Evolutionary conservation across 2,329 filamentous ascomycete genomes (phyloP), one percentile per base, ranked within the genome.

Genomic region (Ciborinia camelliae): DNA sequence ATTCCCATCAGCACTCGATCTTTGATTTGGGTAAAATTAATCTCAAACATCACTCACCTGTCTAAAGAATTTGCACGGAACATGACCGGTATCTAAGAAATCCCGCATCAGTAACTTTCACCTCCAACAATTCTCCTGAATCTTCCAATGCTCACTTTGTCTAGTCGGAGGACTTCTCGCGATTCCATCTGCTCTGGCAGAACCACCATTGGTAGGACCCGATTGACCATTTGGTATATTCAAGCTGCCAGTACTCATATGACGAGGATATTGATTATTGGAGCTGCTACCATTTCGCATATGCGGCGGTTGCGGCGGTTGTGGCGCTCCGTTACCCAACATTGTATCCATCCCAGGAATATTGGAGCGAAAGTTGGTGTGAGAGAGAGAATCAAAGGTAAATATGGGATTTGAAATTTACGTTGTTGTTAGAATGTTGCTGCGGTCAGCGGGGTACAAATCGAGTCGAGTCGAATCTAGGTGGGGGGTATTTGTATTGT

Each of bases 21-120:
- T 54, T 14, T 20, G n/a, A n/a, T 23, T 10, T 14, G 8, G 8
- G 4, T 6, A 50, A 4, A 48, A 7, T 3, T 12, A 18, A 35
- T 26, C 30, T 58, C 15, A 28, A 43, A 26, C 28, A 48, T 18
- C 18, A 61, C 55, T 60, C 47, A 61, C 62, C 30, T 65, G 63
- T 62, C 45, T 62, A 52, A 62, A 65, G 50, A 65, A 65, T 55
- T 65, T 65, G 51, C 63, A 65, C 23, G 63, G 63, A 35, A 65
- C 63, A 65, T 65, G 63, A 15, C 57, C 43, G 18, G 63, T 65
- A 62, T 62, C 63, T 65, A 37, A 32, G 37, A 23, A 62, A 47
- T 32, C 15, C 43, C 26, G 55, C 55, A 62, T 65, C 51, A 65
- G 63, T 26, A 41, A 47, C 57, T 4, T 39, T 48, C 15, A 15